Base-by-base conservation (phyloP, 2,329 filamentous ascomycete genomes). In the Fusarium penzigii region DNA sequence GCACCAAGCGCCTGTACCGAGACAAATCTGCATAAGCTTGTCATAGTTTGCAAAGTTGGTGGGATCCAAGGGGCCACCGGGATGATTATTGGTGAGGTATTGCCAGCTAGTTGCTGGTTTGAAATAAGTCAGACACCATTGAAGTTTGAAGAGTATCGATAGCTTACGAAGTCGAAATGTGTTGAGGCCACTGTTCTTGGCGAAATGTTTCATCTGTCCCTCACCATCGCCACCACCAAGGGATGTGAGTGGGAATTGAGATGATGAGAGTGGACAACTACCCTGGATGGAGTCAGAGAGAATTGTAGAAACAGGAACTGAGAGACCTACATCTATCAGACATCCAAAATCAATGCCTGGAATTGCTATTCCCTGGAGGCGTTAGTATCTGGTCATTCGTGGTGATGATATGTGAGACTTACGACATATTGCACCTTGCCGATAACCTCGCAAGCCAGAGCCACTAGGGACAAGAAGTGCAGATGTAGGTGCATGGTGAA, bases 141-240 rank as follows among this genome's bases (percentile, higher is more conserved):
- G n/a, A 8, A 39, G 5, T 20, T 25, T 25, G 4, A 25, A 5
- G 20, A 25, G 20, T 7, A 7, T n/a, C 20, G 8, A 5, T 16
- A 11, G 58, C 71, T 68, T 53, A 68, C 69, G 81, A 9, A 87
- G 71, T 17, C 76, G 70, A 68, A 84, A 84, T 36, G 80, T 75
- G 62, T 85, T 85, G 46, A 84, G 72, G 49, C 72, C 71, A 55
- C 77, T 71, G 49, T 81, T 71, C 12, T 74, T 68, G 42, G 76
- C 72, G 59, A 84, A 85, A 59, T 85, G 81, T 40, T 78, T 71
- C 78, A 85, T 84, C 61, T 85, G 81, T 0, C 68, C 75, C 4
- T 70, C 68, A 11, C 77, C 80, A 44, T 69, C 66, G 57, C 65
- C 69, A 16, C 68, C 69, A 8, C 68, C 68, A 11, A 66, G 59